Percentiles rank a stretch among this genome's conserved stretches.
Conservation (phyloP, 192 early-diverging fungal genomes). For the Spizellomyces sp. region DNA sequence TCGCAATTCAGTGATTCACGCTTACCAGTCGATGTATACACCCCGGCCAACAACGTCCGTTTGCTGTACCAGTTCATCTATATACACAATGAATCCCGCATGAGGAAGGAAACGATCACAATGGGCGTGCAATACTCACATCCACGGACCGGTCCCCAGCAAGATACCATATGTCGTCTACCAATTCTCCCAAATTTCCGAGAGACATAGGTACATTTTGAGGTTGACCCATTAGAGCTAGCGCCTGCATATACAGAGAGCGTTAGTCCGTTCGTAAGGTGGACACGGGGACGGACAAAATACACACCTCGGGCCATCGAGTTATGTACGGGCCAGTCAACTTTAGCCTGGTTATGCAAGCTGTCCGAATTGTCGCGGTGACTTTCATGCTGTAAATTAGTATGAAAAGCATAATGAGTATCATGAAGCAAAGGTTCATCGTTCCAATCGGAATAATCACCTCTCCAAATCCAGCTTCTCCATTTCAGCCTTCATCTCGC, state of each 20-base stretch:
- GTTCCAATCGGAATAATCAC: conserved; percentile 7
- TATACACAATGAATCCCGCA: neutral
- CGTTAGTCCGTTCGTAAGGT: no score
- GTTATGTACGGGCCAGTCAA: conserved; percentile 71
- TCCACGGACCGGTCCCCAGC: conserved; percentile 83
- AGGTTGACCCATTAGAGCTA: conserved; percentile 79
- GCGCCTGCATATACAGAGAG: conserved; percentile 45
- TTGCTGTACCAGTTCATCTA: conserved; percentile 92
- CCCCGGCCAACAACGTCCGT: conserved; percentile 75
- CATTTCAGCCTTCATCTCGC: conserved; percentile 60
- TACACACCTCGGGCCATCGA: conserved; percentile 74
- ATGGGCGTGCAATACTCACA: conserved; percentile 49
- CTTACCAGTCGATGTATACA: conserved; percentile 75
- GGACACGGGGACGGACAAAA: neutral
- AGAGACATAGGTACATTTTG: conserved; percentile 72
- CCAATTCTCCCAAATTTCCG: conserved; percentile 66
- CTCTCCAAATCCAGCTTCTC: conserved; percentile 57
- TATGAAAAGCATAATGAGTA: neutral
- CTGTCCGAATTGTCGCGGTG: conserved; percentile 56
- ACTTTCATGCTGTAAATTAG: conserved; percentile 36
- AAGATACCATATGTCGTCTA: conserved; percentile 86
- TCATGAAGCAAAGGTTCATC: neutral
- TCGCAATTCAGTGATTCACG: neutral
- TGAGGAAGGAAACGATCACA: neutral
- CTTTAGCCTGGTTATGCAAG: conserved; percentile 65